phyloP scores from a whole-genome alignment of 495 filamentous ascomycete genomes.

The Thozetella sp. region DNA sequence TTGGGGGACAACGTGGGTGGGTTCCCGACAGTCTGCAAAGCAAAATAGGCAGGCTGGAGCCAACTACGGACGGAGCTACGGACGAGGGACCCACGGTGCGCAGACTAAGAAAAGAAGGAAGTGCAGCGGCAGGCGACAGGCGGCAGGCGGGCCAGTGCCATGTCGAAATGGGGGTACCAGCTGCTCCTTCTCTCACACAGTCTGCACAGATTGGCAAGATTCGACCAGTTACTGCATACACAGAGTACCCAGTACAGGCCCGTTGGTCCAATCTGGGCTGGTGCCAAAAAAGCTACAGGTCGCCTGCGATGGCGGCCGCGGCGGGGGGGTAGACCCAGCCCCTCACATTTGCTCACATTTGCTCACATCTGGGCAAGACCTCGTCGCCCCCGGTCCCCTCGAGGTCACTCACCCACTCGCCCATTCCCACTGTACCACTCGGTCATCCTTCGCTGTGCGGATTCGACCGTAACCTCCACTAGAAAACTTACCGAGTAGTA shows the following conservation, averaged over 20 bases:
- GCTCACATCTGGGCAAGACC: no score
- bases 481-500: neutral
- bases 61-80: neutral
- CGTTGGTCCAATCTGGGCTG: neutral
- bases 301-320: neutral
- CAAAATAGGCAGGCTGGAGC: conserved; percentile 1
- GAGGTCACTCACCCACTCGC: neutral
- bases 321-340: neutral
- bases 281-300: neutral
- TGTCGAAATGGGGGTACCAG: neutral
- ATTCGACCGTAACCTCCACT: neutral
- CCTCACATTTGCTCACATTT: neutral
- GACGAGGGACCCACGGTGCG: neutral
- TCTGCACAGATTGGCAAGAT: neutral
- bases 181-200: neutral
- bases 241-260: no score
- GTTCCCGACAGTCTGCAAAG: neutral
- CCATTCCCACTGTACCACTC: neutral
- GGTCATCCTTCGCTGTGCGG: neutral
- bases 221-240: no score
- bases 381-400: no score
- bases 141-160: neutral
- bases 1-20: neutral
- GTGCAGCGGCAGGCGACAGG: no score
- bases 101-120: neutral